Percentiles rank a stretch among this genome's conserved stretches.
Evolutionary conservation across 495 filamentous ascomycete genomes (phyloP).

Genomic region (Penicillium canescens): DNA sequence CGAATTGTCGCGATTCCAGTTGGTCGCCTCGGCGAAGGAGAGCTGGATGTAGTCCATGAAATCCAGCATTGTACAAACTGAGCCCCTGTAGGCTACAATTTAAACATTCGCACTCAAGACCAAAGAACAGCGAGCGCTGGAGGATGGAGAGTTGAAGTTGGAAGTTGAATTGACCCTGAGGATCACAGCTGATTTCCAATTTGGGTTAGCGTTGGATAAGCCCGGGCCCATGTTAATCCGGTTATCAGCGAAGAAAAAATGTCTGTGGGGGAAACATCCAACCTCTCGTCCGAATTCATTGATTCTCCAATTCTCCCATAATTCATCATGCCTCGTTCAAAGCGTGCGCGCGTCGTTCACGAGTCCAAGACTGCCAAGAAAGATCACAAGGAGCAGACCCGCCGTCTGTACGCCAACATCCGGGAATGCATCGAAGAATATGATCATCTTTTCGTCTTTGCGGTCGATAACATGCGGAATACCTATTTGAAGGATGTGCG

Average conservation of each 20-base stretch:
- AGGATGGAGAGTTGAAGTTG: background rate
- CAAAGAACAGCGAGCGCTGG: background rate
- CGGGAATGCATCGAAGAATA: slow-evolving; percentile 82
- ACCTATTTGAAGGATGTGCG: slow-evolving; percentile 93
- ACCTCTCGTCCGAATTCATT: slow-evolving; percentile 7
- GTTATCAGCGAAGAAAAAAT: slow-evolving; percentile 46
- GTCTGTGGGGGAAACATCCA: slow-evolving; percentile 13
- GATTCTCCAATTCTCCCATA: slow-evolving; percentile 8
- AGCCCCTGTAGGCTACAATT: slow-evolving; percentile 1
- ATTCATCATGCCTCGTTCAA: slow-evolving; percentile 88
- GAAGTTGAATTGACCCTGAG: background rate
- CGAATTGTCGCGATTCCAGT: slow-evolving; percentile 91
- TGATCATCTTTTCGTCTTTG: slow-evolving; percentile 89
- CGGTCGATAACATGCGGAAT: slow-evolving; percentile 97
- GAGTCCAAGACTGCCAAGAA: slow-evolving; percentile 90
- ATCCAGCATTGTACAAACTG: slow-evolving; percentile 69
- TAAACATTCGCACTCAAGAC: background rate
- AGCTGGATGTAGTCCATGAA: slow-evolving; percentile 98
- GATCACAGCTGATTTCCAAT: slow-evolving; percentile 37
- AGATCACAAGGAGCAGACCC: slow-evolving; percentile 81
- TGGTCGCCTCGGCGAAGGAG: slow-evolving; percentile 82
- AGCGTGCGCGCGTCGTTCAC: slow-evolving; percentile 84
- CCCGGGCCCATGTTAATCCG: slow-evolving; percentile 40
- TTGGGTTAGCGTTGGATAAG: slow-evolving; percentile 41
- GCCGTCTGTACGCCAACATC: slow-evolving; percentile 83